phyloP scores from a whole-genome alignment of 2,329 filamentous ascomycete genomes.

The Colletotrichum echinochloae region DNA sequence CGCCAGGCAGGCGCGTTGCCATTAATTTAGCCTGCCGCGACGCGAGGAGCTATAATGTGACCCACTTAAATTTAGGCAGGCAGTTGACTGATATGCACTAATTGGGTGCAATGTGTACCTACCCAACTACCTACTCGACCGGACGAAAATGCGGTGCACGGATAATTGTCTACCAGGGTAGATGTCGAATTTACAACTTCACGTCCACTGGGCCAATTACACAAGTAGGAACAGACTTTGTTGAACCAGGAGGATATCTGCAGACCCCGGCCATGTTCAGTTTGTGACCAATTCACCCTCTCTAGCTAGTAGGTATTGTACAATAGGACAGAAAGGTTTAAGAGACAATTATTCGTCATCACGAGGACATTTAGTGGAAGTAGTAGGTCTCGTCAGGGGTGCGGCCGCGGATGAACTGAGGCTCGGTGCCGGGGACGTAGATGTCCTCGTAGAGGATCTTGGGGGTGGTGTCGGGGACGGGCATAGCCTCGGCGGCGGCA shows the following conservation, averaged over 20 bases:
- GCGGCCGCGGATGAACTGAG: constrained; percentile 86
- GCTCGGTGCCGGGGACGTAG: constrained; percentile 90
- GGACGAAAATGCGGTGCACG: background rate
- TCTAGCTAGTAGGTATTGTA: constrained; percentile 44
- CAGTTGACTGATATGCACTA: constrained; percentile 5
- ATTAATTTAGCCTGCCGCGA: constrained; percentile 49
- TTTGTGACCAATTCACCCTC: constrained; percentile 39
- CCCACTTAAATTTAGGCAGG: constrained; percentile 25
- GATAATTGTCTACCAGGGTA: background rate
- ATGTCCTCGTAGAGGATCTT: constrained; percentile 97
- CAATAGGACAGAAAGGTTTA: constrained; percentile 40
- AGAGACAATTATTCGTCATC: constrained; percentile 39
- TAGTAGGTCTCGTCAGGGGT: constrained; percentile 95
- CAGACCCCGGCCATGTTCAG: constrained; percentile 39
- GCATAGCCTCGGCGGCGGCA: constrained; percentile 89
- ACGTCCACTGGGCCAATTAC: background rate
- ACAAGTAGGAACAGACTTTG: background rate
- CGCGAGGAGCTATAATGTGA: constrained; percentile 21
- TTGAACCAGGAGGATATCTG: constrained; percentile 38
- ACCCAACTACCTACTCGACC: too few species aligned
- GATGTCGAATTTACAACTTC: background rate
- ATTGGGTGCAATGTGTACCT: constrained; percentile 12
- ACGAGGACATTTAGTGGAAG: constrained; percentile 66
- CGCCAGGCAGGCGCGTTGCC: constrained; percentile 54
- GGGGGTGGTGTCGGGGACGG: constrained; percentile 78